Evolutionary conservation across 495 filamentous ascomycete genomes (phyloP).

Genomic region (Tuber indicum): DNA sequence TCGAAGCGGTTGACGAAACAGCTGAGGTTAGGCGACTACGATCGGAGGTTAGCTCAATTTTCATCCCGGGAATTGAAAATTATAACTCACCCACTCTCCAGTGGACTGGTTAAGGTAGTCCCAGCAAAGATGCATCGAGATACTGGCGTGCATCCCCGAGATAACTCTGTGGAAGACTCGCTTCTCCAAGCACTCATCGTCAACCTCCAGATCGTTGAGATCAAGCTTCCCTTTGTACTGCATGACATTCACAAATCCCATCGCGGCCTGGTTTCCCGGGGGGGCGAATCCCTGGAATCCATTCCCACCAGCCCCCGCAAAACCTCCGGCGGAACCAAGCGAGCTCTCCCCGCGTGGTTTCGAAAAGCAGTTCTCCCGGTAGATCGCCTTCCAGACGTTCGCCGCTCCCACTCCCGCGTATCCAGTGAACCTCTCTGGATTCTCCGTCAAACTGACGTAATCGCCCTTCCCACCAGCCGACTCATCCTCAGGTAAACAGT

Average conservation of each 20-base stretch:
- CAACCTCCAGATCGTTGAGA: conserved; percentile 56
- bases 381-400: conserved; percentile 94
- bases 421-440: conserved; percentile 92
- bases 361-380: conserved; percentile 94
- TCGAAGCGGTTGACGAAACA: conserved; percentile 85
- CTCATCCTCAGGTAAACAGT: conserved; percentile 95
- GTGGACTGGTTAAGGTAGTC: conserved; percentile 95
- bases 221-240: conserved; percentile 64
- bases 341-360: conserved; percentile 51
- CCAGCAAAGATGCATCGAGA: conserved; percentile 92
- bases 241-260: conserved; percentile 76
- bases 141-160: conserved; percentile 95
- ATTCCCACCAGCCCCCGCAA: conserved; percentile 31
- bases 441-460: conserved; percentile 89
- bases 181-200: conserved; percentile 94
- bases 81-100: conserved; percentile 62
- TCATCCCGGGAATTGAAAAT: not conserved
- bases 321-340: conserved; percentile 46
- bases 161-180: conserved; percentile 92
- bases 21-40: conserved; percentile 63
- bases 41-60: not conserved
- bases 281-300: conserved; percentile 27
- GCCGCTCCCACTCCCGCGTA: conserved; percentile 75
- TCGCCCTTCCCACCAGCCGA: conserved; percentile 78
- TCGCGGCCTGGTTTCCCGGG: conserved; percentile 55